Percentiles rank a stretch among this genome's conserved stretches.
Evolutionary conservation across 805 yeast species (phyloP).

Genomic region (Monosporozyma yasuniensis): DNA sequence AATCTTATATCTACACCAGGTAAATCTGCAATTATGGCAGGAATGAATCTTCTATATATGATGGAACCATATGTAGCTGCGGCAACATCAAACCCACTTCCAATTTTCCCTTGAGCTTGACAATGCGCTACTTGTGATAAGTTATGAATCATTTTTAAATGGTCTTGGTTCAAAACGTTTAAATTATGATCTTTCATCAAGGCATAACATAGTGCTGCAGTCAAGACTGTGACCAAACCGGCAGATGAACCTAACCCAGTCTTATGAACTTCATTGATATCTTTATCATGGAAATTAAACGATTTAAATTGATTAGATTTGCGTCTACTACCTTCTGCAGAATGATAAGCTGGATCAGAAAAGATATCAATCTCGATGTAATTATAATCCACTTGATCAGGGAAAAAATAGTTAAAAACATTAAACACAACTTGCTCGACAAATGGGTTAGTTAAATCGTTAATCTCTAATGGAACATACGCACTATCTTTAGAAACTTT

Average conservation of each 20-base stretch:
- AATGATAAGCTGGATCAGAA: conserved; percentile 86
- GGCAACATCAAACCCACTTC: conserved; percentile 96
- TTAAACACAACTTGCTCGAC: conserved; percentile 52
- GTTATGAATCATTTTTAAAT: conserved; percentile 53
- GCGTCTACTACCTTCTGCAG: conserved; percentile 44
- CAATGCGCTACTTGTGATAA: conserved; percentile 86
- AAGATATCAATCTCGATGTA: conserved; percentile 48
- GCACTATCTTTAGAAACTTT: conserved; percentile 16
- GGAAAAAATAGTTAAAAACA: conserved; percentile 44
- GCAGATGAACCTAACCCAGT: conserved; percentile 97
- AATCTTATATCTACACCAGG: conserved; percentile 14
- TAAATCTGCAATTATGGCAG: conserved; percentile 38
- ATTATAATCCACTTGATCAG: conserved; percentile 20
- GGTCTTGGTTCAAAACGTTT: conserved; percentile 20
- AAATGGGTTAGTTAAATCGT: conserved; percentile 55
- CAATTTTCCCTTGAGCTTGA: conserved; percentile 88
- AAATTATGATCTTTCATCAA: conserved; percentile 29
- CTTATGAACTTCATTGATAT: conserved; percentile 70
- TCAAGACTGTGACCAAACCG: conserved; percentile 74
- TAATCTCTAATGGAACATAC: conserved; percentile 22
- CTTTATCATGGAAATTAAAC: conserved; percentile 51
- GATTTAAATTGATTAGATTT: conserved; percentile 31
- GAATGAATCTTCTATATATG: conserved; percentile 66
- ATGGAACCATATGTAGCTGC: conserved; percentile 91
- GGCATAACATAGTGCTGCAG: conserved; percentile 54